Conservation (phyloP, 495 filamentous ascomycete genomes). For the Cairneyella variabilis region DNA sequence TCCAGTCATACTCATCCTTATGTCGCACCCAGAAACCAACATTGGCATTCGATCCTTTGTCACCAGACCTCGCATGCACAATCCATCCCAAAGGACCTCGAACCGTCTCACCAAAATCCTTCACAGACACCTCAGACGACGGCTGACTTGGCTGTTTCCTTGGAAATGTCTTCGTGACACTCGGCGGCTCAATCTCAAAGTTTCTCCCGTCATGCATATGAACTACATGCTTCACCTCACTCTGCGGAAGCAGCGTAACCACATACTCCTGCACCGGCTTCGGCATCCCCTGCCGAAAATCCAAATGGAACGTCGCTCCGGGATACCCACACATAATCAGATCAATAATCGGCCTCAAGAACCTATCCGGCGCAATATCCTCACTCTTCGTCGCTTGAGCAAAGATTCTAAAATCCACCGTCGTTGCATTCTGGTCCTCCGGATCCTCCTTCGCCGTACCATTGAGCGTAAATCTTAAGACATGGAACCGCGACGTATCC, state of each 20-base stretch:
- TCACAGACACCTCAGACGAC: neutral
- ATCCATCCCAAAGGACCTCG: too few species aligned
- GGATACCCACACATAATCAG: constrained; percentile 34
- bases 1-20: too few species aligned
- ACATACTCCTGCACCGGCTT: constrained; percentile 34
- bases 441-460: constrained; percentile 28
- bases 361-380: constrained; percentile 27
- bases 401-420: constrained; percentile 35
- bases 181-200: constrained; percentile 27
- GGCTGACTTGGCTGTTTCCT: constrained; percentile 10
- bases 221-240: constrained; percentile 26
- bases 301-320: constrained; percentile 35
- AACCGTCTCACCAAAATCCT: constrained; percentile 22
- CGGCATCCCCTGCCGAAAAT: constrained; percentile 30
- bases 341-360: constrained; percentile 36
- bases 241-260: constrained; percentile 32
- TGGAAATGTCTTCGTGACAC: constrained; percentile 20
- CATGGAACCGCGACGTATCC: constrained; percentile 6
- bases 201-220: constrained; percentile 25
- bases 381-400: constrained; percentile 34
- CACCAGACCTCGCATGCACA: too few species aligned
- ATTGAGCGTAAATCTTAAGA: constrained; percentile 31
- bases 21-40: too few species aligned
- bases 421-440: constrained; percentile 30
- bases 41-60: too few species aligned